Evolutionary conservation across 2,329 filamentous ascomycete genomes (phyloP), one percentile per base, ranked within the genome.

Genomic region (Phialophora macrospora): DNA sequence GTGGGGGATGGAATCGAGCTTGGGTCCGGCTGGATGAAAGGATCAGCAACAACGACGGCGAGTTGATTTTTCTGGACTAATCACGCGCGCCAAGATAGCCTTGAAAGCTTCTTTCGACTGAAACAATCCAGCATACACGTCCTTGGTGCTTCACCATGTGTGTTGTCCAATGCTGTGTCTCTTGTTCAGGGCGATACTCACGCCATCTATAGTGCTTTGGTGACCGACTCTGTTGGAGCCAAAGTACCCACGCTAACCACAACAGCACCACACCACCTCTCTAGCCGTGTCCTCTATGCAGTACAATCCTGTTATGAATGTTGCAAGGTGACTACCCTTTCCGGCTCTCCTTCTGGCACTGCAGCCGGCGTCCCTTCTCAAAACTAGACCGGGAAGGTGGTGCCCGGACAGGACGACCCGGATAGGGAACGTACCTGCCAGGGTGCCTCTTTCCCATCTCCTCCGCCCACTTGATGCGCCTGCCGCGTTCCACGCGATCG

Each of bases 31-130:
- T 80, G 68, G 75, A 79, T 70, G 78, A 80, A 69, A 71, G 74
- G 51, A 78, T 80, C 51, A 72, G 74, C 28, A 80, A 80, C 65
- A 72, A 76, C 20, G 70, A 79, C 62, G 77, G 78, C 3, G 69
- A 74, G 46, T 67, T 80, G 71, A 69, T 71, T 7, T 72, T 68
- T 28, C 55, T 72, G 38, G 58, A 57, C 20, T 70, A 61, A 65
- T 57, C 22, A 22, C 22, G 26, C 48, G 26, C 22, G 48, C 22
- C 9, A 52, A 52, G 48, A 7, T 52, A 28, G 48, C 11, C 20
- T 26, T 52, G 48, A 52, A 52, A 28, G 22, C 48, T 52, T 52
- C 14, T 26, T 52, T 26, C 48, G 14, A 28, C 11, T 11, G n/a
- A 9, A 9, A 24, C 48, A 2, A 12, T 52, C 5, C 11, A n/a